Evolutionary conservation across 2,329 filamentous ascomycete genomes (phyloP), one percentile per base, ranked within the genome.

Genomic region (Didymellaceae sp.): DNA sequence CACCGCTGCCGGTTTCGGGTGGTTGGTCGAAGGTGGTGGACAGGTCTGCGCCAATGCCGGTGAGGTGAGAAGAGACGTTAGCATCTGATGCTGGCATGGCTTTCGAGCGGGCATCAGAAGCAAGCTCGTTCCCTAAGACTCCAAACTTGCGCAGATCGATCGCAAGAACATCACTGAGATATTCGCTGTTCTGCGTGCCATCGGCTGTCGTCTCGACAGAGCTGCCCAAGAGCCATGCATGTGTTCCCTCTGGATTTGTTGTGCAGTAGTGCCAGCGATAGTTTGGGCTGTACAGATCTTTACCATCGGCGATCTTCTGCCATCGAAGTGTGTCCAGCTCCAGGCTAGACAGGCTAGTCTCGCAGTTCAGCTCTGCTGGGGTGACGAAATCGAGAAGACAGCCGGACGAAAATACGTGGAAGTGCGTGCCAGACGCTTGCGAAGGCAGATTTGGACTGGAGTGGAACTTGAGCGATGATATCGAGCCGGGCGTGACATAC

Each of bases 201-300:
- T 86, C 85, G 6, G 82, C 79, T 14, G 81, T 77, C 31, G 81
- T 77, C 57, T 96, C 91, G 3, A 89, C 87, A 2, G 89, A 89
- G 65, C 91, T 97, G 7, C 94, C 94, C n/a, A 99, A 81, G 18
- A 99, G 80, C 92, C 94, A 99, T 6, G 91, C 94, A 70, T 96
- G 96, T 6, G 94, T 97, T 5, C 93, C 93, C 63, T 96, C 90
- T 54, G 94, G 87, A 68, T 97, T 95, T 75, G 97, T 89, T 3
- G 91, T 96, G 72, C 94, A 97, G 70, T 99, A 99, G 72, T 97
- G 93, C 94, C 94, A 99, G 52, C 93, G 86, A 72, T 94, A 97
- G n/a, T 89, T 90, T 0, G 86, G 80, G 61, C 89, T 89, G 75
- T 97, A 99, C 25, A 99, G 87, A 68, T 99, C 94, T 40, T 90